A percentile compares a stretch with the other conserved stretches of the same genome.
Conservation (phyloP, 2,329 filamentous ascomycete species). For the Pseudogymnoascus sp. region DNA sequence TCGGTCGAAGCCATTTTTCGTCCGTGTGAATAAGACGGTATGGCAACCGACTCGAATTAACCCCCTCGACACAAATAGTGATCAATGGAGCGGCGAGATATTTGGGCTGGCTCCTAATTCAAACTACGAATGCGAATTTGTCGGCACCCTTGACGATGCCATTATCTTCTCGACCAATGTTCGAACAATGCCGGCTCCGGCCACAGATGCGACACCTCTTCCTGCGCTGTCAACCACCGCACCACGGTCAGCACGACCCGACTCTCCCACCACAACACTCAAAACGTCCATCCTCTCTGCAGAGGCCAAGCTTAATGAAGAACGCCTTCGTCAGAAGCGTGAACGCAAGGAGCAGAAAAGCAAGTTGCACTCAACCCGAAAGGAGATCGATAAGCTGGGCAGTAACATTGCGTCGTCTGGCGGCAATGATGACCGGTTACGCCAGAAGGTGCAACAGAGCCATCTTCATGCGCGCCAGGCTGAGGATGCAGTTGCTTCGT, state of each 20-base stretch:
- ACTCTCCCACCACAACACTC: slow-evolving; percentile 70
- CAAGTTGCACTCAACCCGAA: slow-evolving; percentile 58
- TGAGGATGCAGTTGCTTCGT: slow-evolving; percentile 48
- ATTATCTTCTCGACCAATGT: slow-evolving; percentile 67
- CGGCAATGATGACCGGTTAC: slow-evolving; percentile 67
- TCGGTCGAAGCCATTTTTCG: slow-evolving; percentile 67
- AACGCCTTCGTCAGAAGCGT: slow-evolving; percentile 61
- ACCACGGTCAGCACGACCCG: slow-evolving; percentile 60
- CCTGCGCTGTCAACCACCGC: slow-evolving; percentile 31
- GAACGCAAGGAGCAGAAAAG: slow-evolving; percentile 69
- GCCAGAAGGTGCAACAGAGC: slow-evolving; percentile 69
- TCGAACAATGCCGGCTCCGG: slow-evolving; percentile 28
- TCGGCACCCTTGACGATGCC: slow-evolving; percentile 57
- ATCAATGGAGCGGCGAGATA: slow-evolving; percentile 64
- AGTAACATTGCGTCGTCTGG: slow-evolving; percentile 61
- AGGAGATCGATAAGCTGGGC: slow-evolving; percentile 65
- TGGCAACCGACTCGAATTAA: slow-evolving; percentile 74
- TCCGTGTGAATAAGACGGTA: slow-evolving; percentile 68
- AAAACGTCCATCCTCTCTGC: slow-evolving; percentile 68
- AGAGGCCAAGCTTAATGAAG: slow-evolving; percentile 63
- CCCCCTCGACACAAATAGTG: slow-evolving; percentile 40
- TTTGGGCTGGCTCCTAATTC: slow-evolving; percentile 62
- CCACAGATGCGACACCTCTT: slow-evolving; percentile 22
- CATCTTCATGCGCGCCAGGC: slow-evolving; percentile 64
- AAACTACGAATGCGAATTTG: slow-evolving; percentile 73